Conservation (phyloP, 495 filamentous ascomycete genomes). For the Penicillium coprophilum region DNA sequence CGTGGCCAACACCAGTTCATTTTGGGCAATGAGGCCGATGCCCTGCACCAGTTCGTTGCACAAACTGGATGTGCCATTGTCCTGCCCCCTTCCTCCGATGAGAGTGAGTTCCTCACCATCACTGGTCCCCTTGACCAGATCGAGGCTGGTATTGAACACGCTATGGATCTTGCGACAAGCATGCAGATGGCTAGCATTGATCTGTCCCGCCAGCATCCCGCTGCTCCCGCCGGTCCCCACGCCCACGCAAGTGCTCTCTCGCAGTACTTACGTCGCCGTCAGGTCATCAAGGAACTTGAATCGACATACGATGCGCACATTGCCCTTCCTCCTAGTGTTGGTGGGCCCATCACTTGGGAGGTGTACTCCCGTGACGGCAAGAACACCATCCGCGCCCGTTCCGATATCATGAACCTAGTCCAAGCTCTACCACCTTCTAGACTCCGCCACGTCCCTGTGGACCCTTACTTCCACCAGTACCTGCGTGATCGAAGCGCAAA, state of each 20-base stretch:
- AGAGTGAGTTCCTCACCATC: slow-evolving; percentile 77
- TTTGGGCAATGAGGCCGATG: slow-evolving; percentile 73
- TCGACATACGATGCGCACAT: slow-evolving; percentile 75
- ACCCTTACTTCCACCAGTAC: slow-evolving; percentile 84
- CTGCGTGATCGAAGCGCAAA: slow-evolving; percentile 62
- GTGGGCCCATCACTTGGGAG: slow-evolving; percentile 72
- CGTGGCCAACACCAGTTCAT: slow-evolving; percentile 88
- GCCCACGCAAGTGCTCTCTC: slow-evolving; percentile 80
- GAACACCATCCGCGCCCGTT: slow-evolving; percentile 75
- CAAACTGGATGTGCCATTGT: slow-evolving; percentile 90
- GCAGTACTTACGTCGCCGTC: slow-evolving; percentile 74
- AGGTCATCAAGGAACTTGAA: slow-evolving; percentile 77
- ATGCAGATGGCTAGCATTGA: slow-evolving; percentile 81
- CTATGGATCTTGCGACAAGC: slow-evolving; percentile 75
- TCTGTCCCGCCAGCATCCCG: slow-evolving; percentile 70
- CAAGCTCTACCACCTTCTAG: slow-evolving; percentile 76
- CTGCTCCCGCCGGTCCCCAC: slow-evolving; percentile 67
- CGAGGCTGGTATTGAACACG: slow-evolving; percentile 69
- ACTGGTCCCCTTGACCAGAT: slow-evolving; percentile 75
- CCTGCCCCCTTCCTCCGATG: slow-evolving; percentile 67
- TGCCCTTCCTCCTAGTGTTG: slow-evolving; percentile 63
- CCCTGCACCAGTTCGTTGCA: slow-evolving; percentile 79
- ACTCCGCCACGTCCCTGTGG: slow-evolving; percentile 65
- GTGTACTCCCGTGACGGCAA: slow-evolving; percentile 81
- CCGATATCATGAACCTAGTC: slow-evolving; percentile 77